phyloP scores from a whole-genome alignment of 208 protist genomes.

The Trypanosoma conorhini region DNA sequence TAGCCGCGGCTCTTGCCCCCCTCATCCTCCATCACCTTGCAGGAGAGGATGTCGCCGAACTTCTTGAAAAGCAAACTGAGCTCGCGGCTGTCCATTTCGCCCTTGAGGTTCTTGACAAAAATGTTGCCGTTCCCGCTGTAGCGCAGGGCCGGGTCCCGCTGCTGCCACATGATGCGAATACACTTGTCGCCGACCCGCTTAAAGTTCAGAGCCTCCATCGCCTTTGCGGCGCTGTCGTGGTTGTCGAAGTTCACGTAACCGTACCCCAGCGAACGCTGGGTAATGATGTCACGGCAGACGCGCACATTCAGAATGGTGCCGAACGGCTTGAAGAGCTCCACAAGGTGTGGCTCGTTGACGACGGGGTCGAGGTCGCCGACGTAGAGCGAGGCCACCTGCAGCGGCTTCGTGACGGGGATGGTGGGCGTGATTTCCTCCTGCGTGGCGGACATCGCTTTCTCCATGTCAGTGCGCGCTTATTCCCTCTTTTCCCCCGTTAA shows the following conservation, averaged over 20 bases:
- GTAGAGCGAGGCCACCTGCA: constrained; percentile 97
- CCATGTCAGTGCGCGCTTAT: background rate
- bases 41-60: constrained; percentile 99
- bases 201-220: constrained; percentile 99
- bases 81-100: constrained; percentile 96
- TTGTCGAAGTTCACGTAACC: constrained; percentile 99
- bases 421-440: constrained; percentile 17
- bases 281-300: constrained; percentile 98
- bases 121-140: constrained; percentile 98
- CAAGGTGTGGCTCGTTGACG: constrained; percentile 93
- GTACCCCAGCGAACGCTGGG: constrained; percentile 98
- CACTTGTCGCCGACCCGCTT: constrained; percentile 93
- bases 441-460: constrained; percentile 16
- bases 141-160: constrained; percentile 97
- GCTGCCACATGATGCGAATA: constrained; percentile 99
- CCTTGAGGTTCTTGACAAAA: constrained; percentile 99
- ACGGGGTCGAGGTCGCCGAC: constrained; percentile 97
- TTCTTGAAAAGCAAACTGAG: constrained; percentile 97
- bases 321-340: constrained; percentile 98
- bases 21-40: constrained; percentile 95
- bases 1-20: constrained; percentile 96
- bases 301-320: constrained; percentile 98
- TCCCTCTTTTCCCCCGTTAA: background rate
- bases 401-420: constrained; percentile 46
- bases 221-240: constrained; percentile 95